These are phyloP conservation scores for Arachnopeziza araneosa DNA, from an alignment of 2,329 filamentous ascomycete genomes.

Conservation along the genomic window DNA sequence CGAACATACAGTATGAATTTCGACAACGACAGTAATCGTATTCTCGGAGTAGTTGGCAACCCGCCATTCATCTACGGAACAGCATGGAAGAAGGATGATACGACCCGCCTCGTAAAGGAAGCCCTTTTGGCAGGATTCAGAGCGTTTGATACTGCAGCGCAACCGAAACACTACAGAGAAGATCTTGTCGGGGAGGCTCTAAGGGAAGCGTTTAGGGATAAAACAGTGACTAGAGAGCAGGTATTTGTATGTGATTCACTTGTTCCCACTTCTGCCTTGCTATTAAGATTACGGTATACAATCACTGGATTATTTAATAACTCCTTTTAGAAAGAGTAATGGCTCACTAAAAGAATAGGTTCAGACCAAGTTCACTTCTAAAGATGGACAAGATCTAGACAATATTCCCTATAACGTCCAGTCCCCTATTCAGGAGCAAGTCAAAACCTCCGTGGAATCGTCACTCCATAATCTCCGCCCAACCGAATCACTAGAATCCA, in stretches of 20 bases:
- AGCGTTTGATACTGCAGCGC: slow-evolving; percentile 71
- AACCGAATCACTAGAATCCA: slow-evolving; percentile 32
- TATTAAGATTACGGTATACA: no score
- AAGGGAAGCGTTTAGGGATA: slow-evolving; percentile 52
- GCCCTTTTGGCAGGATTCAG: slow-evolving; percentile 66
- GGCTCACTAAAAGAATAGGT: no score
- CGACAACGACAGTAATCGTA: no score
- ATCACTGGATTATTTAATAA: no score
- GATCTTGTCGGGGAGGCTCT: slow-evolving; percentile 63
- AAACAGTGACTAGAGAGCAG: slow-evolving; percentile 51
- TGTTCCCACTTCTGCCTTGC: no score
- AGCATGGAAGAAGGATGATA: slow-evolving; percentile 75
- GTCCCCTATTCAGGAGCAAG: slow-evolving; percentile 55
- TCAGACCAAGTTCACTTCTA: slow-evolving; percentile 78
- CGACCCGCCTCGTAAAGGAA: slow-evolving; percentile 59
- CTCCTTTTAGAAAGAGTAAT: no score
- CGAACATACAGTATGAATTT: no score
- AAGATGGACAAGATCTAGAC: slow-evolving; percentile 53
- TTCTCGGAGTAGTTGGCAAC: no score
- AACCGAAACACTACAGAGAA: slow-evolving; percentile 75
- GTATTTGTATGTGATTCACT: slow-evolving; percentile 62
- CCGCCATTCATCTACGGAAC: slow-evolving; percentile 76
- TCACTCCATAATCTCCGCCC: slow-evolving; percentile 57
- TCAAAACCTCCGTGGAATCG: slow-evolving; percentile 59
- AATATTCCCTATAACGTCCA: slow-evolving; percentile 58